Evolutionary conservation across 2,329 filamentous ascomycete genomes (phyloP), one percentile per base, ranked within the genome.

Genomic region (Alternaria alternata): DNA sequence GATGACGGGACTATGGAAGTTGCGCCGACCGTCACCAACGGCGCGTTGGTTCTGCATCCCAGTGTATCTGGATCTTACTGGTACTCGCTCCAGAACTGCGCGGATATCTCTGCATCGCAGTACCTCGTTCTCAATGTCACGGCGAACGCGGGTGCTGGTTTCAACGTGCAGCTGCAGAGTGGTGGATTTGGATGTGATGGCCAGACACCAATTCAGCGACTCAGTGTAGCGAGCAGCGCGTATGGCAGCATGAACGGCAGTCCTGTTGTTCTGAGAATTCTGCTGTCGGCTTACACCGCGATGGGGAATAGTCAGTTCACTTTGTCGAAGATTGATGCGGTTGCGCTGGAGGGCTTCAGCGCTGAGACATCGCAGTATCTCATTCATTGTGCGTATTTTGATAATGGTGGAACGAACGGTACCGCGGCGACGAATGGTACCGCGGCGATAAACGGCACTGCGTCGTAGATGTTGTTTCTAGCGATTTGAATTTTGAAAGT

Each of bases 321-420:
- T 14, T 28, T 60, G 14, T 8, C 14, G 20, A 44, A 42, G 4
- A 56, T 60, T 51, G 54, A 51, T 42, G 57, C 57, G 7, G 46
- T 60, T 16, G 53, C 54, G 5, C n/a, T 60, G 34, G 57, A 60
- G 2, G 57, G 57, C 0, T 60, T 60, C 2, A 44, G 54, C 24
- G 57, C 46, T 0, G 57, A 60, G 41, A 57, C 57, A 1, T 57
- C 53, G 5, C 20, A 9, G 22, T 60, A 57, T 38, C n/a, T 20
- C 3, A 60, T 60, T 41, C 47, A 60, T 42, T 60, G 57, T 2
- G 52, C 57, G 34, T 60, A 60, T n/a, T 60, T 60, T 57, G 41
- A 47, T 28, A 20, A 42, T 41, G 46, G 28, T 11, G 12, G 7
- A 7, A 14, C 14, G 57, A 51, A 38, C 12, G 22, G 20, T 5